Base-by-base conservation (phyloP, 371 early-diverging fungal genomes). In the Mortierella sp. region DNA sequence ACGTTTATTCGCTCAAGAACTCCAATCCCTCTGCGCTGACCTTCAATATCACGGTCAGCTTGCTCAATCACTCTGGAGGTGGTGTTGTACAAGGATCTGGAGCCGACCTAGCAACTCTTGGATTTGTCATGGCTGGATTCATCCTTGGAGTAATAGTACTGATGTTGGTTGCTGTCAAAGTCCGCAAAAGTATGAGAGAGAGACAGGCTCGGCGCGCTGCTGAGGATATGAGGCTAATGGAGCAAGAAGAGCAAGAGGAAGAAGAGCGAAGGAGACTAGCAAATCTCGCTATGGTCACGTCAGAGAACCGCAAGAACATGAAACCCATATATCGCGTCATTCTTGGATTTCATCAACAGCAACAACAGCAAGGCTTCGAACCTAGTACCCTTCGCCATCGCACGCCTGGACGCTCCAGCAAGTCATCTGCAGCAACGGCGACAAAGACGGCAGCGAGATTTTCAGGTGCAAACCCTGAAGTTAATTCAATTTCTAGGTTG, bases 291-390 rank as follows among this genome's bases (percentile, higher is more conserved):
- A 0, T 32, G n/a, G 66, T 49, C 57, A 62, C 64, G 11, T 11
- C 28, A 1, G 55, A 28, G 30, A 49, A 14, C 11, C 60, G 11
- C 28, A 62, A 58, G 64, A 55, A 72, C 11, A 69, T 62, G 67
- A 81, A 76, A 26, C 83, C 83, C 8, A 68, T 81, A 57, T 81
- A 81, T 35, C 58, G 73, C 18, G 43, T 81, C 11, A 60, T 81
- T n/a, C 67, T 81, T 8, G 76, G 83, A 5, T 73, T 81, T 3
- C 72, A 73, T 24, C 60, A 40, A n/a, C 47, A 73, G 11, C 35
- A 43, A 16, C 14, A 16, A 51, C 1, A 2, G 0, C 16, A 24
- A 11, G 55, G 28, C 1, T 28, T 55, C 5, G 55, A 24, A 24
- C 22, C 16, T 2, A 55, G n/a, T n/a, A 45, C 65, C 26, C 49